These are phyloP conservation scores for Chrysosporium queenslandicum DNA, from an alignment of 2,329 filamentous ascomycete species.

Conservation along the genomic window DNA sequence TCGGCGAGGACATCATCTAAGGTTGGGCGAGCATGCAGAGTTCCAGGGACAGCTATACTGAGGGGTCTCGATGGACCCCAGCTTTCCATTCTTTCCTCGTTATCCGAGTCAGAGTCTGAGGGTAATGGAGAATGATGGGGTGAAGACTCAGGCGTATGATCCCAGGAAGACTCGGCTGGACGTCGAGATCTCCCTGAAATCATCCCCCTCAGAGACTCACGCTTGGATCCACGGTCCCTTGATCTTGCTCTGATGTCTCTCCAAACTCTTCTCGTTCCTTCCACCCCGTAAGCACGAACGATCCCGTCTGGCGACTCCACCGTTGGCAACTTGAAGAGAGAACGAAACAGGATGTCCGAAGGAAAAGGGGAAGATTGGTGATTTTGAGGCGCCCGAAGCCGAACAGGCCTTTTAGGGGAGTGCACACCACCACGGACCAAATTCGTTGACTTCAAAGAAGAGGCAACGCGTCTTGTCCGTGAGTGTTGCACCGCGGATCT, in stretches of 20 bases:
- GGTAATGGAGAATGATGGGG: conserved; percentile 37
- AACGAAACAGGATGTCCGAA: not conserved
- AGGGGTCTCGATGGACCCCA: conserved; percentile 32
- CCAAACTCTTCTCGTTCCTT: conserved; percentile 15
- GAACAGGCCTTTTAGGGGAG: not conserved
- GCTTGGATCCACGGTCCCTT: conserved; percentile 9
- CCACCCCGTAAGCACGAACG: conserved; percentile 9
- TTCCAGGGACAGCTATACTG: conserved; percentile 35
- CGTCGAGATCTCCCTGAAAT: conserved; percentile 25
- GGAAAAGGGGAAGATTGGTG: not conserved
- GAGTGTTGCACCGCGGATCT: conserved; percentile 8
- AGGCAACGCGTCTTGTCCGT: not conserved
- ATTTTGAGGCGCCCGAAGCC: no score
- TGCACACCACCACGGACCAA: conserved; percentile 1
- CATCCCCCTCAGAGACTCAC: conserved; percentile 13
- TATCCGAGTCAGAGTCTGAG: conserved; percentile 36
- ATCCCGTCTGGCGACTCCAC: conserved; percentile 9
- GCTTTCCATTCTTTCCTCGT: conserved; percentile 32
- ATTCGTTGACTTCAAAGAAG: not conserved
- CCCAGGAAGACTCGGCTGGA: conserved; percentile 15
- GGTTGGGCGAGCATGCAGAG: conserved; percentile 50
- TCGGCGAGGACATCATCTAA: conserved; percentile 82
- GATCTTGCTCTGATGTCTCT: conserved; percentile 13
- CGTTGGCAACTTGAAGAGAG: conserved; percentile 1
- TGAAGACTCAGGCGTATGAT: conserved; percentile 35